Evolutionary conservation across 2,329 filamentous ascomycete genomes (phyloP).

Genomic region (Graphilbum fragrans): DNA sequence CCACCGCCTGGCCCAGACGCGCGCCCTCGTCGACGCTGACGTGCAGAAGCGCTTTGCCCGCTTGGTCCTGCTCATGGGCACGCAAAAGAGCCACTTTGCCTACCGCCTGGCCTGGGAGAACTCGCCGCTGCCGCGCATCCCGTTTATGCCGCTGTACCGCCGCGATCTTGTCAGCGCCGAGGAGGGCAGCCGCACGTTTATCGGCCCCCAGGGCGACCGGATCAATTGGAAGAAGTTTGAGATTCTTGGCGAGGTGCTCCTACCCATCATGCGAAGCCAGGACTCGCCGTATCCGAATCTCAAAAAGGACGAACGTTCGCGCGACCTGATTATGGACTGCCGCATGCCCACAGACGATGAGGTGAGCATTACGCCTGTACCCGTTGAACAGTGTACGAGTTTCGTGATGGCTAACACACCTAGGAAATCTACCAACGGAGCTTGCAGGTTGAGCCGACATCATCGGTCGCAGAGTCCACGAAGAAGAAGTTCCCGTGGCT

Average conservation of each 20-base stretch:
- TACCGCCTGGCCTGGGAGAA: conserved; percentile 99
- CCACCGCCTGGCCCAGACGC: conserved; percentile 69
- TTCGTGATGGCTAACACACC: conserved; percentile 16
- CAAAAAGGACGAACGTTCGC: conserved; percentile 54
- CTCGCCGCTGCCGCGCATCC: conserved; percentile 77
- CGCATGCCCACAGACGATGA: conserved; percentile 78
- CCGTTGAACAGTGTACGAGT: not conserved
- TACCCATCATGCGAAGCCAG: conserved; percentile 87
- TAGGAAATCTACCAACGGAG: conserved; percentile 55
- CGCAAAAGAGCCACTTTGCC: conserved; percentile 82
- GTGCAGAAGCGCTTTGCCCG: conserved; percentile 77
- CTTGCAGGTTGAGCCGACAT: conserved; percentile 41
- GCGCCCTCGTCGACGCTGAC: conserved; percentile 58
- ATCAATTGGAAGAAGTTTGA: conserved; percentile 99
- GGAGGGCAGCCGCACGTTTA: conserved; percentile 81
- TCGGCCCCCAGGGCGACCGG: conserved; percentile 58
- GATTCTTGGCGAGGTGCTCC: conserved; percentile 81
- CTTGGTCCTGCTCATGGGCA: conserved; percentile 83
- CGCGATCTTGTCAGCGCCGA: conserved; percentile 86
- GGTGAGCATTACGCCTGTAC: conserved; percentile 55
- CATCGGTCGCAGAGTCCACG: conserved; percentile 31
- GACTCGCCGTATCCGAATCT: conserved; percentile 68
- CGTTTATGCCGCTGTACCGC: conserved; percentile 81
- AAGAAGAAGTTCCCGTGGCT: conserved; percentile 61
- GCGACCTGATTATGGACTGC: conserved; percentile 69